Conservation (phyloP, 768 basidiomycete genomes). For the Ephemerocybe angulata region DNA sequence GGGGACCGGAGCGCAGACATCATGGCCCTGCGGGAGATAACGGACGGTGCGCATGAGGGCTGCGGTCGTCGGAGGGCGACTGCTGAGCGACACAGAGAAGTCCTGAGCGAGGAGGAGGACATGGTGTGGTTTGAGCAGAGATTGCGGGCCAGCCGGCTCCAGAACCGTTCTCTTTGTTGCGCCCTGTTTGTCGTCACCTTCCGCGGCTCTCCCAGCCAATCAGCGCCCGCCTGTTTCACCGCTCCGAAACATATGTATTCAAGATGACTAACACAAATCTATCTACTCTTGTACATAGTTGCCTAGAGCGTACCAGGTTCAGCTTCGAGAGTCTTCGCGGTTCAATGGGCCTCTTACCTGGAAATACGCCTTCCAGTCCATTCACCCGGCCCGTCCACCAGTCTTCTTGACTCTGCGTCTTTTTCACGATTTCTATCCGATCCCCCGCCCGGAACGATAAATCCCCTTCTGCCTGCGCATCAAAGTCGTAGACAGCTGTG, state of each 20-base stretch:
- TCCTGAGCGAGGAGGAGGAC: conserved; percentile 14
- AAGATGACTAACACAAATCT: conserved; percentile 7
- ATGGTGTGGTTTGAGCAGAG: conserved; percentile 3
- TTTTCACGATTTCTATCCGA: conserved; percentile 84
- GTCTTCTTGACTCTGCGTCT: conserved; percentile 79
- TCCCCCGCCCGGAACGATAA: conserved; percentile 87
- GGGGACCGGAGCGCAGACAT: conserved; percentile 58
- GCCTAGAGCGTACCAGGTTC: conserved; percentile 32
- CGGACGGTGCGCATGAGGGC: conserved; percentile 29
- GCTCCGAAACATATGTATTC: neutral
- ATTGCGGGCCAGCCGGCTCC: conserved; percentile 7
- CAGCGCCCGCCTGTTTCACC: conserved; percentile 19
- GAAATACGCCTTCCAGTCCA: conserved; percentile 85
- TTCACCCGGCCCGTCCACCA: conserved; percentile 96
- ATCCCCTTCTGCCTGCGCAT: conserved; percentile 92
- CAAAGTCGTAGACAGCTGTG: conserved; percentile 92
- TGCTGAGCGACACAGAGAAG: conserved; percentile 27
- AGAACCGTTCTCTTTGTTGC: conserved; percentile 24
- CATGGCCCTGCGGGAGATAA: conserved; percentile 53
- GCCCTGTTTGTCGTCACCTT: conserved; percentile 3
- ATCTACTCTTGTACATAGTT: conserved; percentile 63
- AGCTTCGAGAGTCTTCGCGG: conserved; percentile 1
- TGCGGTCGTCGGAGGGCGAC: conserved; percentile 29
- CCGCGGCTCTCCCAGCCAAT: conserved; percentile 23
- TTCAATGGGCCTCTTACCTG: conserved; percentile 46